Conservation (phyloP, 1,284 basidiomycete genomes). For the Gymnopus androsaceus region DNA sequence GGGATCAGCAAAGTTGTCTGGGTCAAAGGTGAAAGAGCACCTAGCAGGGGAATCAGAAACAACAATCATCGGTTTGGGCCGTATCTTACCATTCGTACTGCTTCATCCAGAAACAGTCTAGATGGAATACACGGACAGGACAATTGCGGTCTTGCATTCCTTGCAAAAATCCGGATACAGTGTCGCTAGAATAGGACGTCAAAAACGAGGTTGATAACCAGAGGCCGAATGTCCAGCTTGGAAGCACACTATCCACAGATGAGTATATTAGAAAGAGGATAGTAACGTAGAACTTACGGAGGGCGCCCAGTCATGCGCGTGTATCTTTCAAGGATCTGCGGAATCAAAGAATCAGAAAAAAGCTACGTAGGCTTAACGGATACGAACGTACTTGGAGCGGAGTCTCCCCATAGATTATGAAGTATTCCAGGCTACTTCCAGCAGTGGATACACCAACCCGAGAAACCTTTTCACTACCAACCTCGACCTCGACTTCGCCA, state of each 20-base stretch:
- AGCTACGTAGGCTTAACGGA: background rate
- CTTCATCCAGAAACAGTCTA: constrained; percentile 84
- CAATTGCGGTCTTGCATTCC: constrained; percentile 71
- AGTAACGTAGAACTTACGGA: constrained; percentile 41
- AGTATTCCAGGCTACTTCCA: constrained; percentile 66
- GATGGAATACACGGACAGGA: constrained; percentile 74
- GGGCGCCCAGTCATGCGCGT: constrained; percentile 68
- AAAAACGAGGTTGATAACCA: constrained; percentile 80
- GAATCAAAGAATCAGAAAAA: background rate
- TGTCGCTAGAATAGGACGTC: constrained; percentile 67
- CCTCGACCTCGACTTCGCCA: constrained; percentile 76
- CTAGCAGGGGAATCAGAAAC: constrained; percentile 29
- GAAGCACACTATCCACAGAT: constrained; percentile 49
- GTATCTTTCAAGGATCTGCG: constrained; percentile 65
- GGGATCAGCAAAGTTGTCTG: constrained; percentile 75
- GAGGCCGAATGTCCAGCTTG: constrained; percentile 73
- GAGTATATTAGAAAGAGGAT: background rate
- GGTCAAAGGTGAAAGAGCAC: constrained; percentile 79
- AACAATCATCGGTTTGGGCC: background rate
- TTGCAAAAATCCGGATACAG: constrained; percentile 68
- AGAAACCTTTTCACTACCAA: constrained; percentile 64
- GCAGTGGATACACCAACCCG: constrained; percentile 70
- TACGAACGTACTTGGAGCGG: constrained; percentile 53
- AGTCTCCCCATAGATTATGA: constrained; percentile 66
- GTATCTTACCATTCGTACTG: constrained; percentile 65